Evolutionary conservation across 2,329 filamentous ascomycete genomes (phyloP), one percentile per base, ranked within the genome.

Genomic region (Ceratocystis harringtonii): DNA sequence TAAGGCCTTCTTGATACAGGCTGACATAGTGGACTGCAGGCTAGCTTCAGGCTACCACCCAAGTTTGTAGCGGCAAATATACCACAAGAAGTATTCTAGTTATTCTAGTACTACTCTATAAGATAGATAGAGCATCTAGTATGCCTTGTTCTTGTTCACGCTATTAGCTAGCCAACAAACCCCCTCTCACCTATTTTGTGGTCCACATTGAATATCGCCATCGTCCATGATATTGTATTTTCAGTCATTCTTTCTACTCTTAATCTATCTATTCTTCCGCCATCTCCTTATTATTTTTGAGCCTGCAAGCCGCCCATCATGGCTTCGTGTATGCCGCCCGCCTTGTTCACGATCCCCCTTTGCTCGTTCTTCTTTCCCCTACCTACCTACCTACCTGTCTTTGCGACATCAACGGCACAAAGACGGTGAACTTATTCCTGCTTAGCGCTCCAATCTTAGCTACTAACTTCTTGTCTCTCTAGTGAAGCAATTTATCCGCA

Each of bases 401-500:
- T 43, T 62, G 30, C 63, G 50, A 64, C n/a, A 25, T 64, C n/a
- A 19, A 25, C 48, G n/a, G n/a, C 36, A 48, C 62, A 32, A 52
- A 6, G 45, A 60, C 32, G 32, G 48, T 61, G 15, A 7, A 1
- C 48, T 28, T 8, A 28, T 22, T 28, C 48, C 10, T 15, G 48
- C 10, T 28, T 10, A 17, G 36, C 19, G 25, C 22, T 22, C 8
- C n/a, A 19, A 15, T 50, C 3, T 41, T 15, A 32, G 32, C 25
- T 12, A 19, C 45, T 28, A 28, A 30, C 3, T 28, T 45, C 7
- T 10, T 44, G 28, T 25, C 45, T 45, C 12, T 69, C 67, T 74
- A 97, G 94, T 99, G 76, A 99, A 99, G 80, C 94, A 97, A 79
- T 99, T 99, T 79, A 99, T 99, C 77, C 92, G 94, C 75, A 97